Conservation (phyloP, 139 green algal genomes). For the Chlorella sp. region DNA sequence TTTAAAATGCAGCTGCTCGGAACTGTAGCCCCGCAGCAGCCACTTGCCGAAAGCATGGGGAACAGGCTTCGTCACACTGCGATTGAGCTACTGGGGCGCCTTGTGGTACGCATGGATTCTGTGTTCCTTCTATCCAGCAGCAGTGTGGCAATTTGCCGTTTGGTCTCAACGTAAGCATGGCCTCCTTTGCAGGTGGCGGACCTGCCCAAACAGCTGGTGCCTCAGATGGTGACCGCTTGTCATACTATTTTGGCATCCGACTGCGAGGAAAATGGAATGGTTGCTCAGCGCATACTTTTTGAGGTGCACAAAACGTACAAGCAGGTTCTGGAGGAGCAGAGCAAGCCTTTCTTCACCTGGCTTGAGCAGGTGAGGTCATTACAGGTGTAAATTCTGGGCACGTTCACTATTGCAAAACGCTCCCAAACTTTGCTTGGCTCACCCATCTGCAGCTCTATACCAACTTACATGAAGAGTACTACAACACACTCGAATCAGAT, state of each 20-base stretch:
- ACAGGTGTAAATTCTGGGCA: not conserved
- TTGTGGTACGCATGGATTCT: not conserved
- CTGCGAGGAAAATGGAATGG: constrained; percentile 91
- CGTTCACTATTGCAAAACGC: not conserved
- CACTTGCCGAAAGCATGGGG: not conserved
- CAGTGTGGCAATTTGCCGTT: too few relatives aligned
- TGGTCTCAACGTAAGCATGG: too few relatives aligned
- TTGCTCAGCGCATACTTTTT: constrained; percentile 82
- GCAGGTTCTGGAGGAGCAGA: constrained; percentile 61
- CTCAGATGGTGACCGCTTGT: not conserved
- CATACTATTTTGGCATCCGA: constrained; percentile 71
- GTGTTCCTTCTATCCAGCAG: too few relatives aligned
- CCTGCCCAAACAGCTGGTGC: not conserved
- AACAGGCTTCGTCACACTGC: not conserved
- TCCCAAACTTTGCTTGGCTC: not conserved
- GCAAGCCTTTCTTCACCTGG: constrained; percentile 82
- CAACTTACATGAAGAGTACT: not conserved
- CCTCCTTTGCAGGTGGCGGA: constrained; percentile 27
- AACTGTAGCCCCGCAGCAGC: not conserved
- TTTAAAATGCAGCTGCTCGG: not conserved
- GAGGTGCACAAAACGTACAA: constrained; percentile 92
- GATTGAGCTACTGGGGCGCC: not conserved
- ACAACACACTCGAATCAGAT: not conserved
- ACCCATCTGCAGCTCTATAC: constrained; percentile 16
- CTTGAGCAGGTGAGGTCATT: constrained; percentile 48